These are phyloP conservation scores for Pseudofabraea citricarpa DNA, from an alignment of 2,329 filamentous ascomycete species.

Conservation along the genomic window DNA sequence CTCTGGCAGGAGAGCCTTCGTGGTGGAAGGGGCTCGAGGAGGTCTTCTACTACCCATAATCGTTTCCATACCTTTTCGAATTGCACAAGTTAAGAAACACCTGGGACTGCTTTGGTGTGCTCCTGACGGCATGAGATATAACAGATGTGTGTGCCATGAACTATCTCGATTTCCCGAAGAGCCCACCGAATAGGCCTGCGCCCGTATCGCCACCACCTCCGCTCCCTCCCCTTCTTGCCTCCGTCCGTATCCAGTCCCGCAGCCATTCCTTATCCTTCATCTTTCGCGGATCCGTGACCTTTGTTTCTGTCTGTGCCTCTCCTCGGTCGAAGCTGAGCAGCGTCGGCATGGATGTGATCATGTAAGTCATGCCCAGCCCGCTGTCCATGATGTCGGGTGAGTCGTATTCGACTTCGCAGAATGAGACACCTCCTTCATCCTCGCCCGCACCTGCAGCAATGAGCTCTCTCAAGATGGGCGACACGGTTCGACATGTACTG, in stretches of 20 bases:
- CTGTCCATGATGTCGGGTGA: slow-evolving; percentile 49
- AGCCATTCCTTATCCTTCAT: slow-evolving; percentile 46
- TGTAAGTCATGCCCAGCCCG: slow-evolving; percentile 46
- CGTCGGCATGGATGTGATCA: slow-evolving; percentile 54
- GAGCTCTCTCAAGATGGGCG: slow-evolving; percentile 43
- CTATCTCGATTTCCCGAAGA: slow-evolving; percentile 14
- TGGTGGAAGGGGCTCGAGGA: slow-evolving; percentile 70
- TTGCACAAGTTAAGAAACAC: background rate
- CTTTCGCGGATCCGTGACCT: slow-evolving; percentile 42
- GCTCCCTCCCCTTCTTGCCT: slow-evolving; percentile 42
- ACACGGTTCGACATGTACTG: slow-evolving; percentile 45
- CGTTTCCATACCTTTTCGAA: too few species aligned
- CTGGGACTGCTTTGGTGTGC: too few species aligned
- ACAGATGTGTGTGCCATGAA: slow-evolving; percentile 2
- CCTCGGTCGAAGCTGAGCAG: slow-evolving; percentile 52
- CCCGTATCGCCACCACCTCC: slow-evolving; percentile 37
- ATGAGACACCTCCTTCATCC: slow-evolving; percentile 50
- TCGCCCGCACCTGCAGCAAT: slow-evolving; percentile 44
- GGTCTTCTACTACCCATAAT: slow-evolving; percentile 59
- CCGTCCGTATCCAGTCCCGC: slow-evolving; percentile 47
- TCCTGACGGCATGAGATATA: background rate
- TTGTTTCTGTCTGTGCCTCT: slow-evolving; percentile 44
- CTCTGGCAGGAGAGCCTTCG: slow-evolving; percentile 51
- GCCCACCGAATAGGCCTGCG: slow-evolving; percentile 30
- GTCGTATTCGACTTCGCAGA: slow-evolving; percentile 51